Evolutionary conservation across 2,329 filamentous ascomycete species (phyloP).

Genomic region (Venturia effusa): DNA sequence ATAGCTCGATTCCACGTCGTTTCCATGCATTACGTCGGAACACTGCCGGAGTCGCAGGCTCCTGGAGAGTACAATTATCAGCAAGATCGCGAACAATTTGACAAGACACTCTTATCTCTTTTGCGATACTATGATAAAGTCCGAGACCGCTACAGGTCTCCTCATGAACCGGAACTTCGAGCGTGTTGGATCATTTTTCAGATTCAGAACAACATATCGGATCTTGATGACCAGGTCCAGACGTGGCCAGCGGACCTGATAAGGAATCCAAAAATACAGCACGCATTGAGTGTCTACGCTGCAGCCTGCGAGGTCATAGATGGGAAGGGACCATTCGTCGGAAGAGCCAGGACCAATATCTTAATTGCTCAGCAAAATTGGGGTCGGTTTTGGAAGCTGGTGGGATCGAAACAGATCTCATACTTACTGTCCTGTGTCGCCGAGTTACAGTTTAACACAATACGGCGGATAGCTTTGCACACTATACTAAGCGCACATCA

Average conservation of each 20-base stretch:
- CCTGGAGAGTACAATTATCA: constrained; percentile 43
- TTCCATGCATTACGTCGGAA: constrained; percentile 48
- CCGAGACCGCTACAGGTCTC: constrained; percentile 33
- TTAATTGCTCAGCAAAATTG: constrained; percentile 48
- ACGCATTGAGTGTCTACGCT: constrained; percentile 46
- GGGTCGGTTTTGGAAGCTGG: constrained; percentile 44
- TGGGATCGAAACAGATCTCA: constrained; percentile 44
- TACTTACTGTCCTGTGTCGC: constrained; percentile 55
- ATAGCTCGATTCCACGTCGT: constrained; percentile 55
- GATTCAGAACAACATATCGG: constrained; percentile 37
- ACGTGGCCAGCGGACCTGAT: constrained; percentile 41
- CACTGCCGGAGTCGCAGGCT: constrained; percentile 25
- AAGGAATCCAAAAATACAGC: constrained; percentile 41
- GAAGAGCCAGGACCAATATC: constrained; percentile 31
- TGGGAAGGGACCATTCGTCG: constrained; percentile 40
- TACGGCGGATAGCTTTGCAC: constrained; percentile 46
- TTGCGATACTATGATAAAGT: constrained; percentile 51
- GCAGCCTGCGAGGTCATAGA: constrained; percentile 44
- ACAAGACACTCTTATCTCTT: constrained; percentile 50
- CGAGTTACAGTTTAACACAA: constrained; percentile 49
- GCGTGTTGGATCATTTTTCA: constrained; percentile 51
- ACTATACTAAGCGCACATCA: constrained; percentile 44
- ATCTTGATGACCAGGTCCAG: constrained; percentile 48
- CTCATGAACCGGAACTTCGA: constrained; percentile 53
- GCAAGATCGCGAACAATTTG: constrained; percentile 54